phyloP scores from a whole-genome alignment of 805 yeast genomes.

The Debaryomyces tyrocola region DNA sequence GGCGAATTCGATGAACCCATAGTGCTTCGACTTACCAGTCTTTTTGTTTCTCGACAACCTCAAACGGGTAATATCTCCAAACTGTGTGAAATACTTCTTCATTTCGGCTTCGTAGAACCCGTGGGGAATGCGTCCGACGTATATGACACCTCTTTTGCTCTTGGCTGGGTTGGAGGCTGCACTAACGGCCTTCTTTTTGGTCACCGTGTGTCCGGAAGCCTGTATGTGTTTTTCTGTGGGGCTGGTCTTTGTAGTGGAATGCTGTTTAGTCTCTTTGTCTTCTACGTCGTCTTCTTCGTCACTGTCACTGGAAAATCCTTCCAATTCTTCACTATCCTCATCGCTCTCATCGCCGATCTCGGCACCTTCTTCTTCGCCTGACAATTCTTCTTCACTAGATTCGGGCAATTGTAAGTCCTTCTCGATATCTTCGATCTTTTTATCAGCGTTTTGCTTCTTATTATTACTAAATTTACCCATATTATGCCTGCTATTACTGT shows the following conservation, averaged over 20 bases:
- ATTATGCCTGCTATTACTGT: not conserved
- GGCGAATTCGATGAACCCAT: slow-evolving; percentile 84
- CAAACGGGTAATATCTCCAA: slow-evolving; percentile 79
- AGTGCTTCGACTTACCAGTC: slow-evolving; percentile 89
- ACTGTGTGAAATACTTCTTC: slow-evolving; percentile 81
- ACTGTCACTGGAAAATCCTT: slow-evolving; percentile 13
- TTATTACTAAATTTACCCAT: slow-evolving; percentile 8
- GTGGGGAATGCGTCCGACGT: slow-evolving; percentile 89
- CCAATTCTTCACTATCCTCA: slow-evolving; percentile 20
- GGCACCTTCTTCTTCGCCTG: slow-evolving; percentile 18
- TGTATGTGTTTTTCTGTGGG: slow-evolving; percentile 3
- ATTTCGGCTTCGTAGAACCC: slow-evolving; percentile 86
- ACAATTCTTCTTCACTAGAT: slow-evolving; percentile 19
- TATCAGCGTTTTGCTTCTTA: slow-evolving; percentile 6
- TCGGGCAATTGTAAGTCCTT: slow-evolving; percentile 16
- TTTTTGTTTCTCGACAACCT: slow-evolving; percentile 85
- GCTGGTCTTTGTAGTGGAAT: slow-evolving; percentile 1
- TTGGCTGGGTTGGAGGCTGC: slow-evolving; percentile 6
- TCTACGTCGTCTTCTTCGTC: slow-evolving; percentile 24
- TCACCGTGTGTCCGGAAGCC: slow-evolving; percentile 19
- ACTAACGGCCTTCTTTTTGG: slow-evolving; percentile 16
- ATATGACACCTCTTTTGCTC: slow-evolving; percentile 63
- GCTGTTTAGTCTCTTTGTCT: slow-evolving; percentile 13
- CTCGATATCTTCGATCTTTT: slow-evolving; percentile 20
- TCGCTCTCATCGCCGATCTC: slow-evolving; percentile 11